phyloP scores from a whole-genome alignment of 73 alveolate genomes.

The Halteria grandinella region DNA sequence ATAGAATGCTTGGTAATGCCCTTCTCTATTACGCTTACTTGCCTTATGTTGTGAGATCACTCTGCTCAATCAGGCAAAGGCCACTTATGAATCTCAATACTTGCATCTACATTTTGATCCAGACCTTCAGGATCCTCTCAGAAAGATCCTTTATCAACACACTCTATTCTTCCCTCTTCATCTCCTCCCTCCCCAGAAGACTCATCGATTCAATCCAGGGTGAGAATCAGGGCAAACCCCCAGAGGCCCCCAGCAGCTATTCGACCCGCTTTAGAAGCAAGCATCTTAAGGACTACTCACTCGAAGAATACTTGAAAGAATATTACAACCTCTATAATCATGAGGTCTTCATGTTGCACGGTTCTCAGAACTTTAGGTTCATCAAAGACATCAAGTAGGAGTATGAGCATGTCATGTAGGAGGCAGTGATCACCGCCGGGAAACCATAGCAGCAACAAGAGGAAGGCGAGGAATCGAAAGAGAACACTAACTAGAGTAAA shows the following conservation, averaged over 20 bases:
- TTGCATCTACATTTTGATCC: constrained; percentile 49
- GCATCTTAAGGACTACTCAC: constrained; percentile 26
- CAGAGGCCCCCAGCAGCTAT: constrained; percentile 18
- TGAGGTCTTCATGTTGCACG: constrained; percentile 37
- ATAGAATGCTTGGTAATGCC: constrained; percentile 40
- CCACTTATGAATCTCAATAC: constrained; percentile 53
- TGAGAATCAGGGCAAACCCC: constrained; percentile 14
- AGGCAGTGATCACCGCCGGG: background rate
- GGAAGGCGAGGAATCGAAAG: background rate
- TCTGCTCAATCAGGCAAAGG: constrained; percentile 35
- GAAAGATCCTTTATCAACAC: background rate
- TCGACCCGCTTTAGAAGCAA: background rate
- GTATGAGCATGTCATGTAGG: background rate
- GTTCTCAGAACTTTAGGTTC: background rate
- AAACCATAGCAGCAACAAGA: background rate
- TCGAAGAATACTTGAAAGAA: constrained; percentile 28
- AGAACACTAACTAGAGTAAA: background rate
- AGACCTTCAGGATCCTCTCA: constrained; percentile 53
- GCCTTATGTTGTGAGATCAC: constrained; percentile 46
- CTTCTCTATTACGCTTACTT: constrained; percentile 56
- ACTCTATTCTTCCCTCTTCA: constrained; percentile 6
- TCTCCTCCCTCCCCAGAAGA: constrained; percentile 1
- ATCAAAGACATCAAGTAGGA: constrained; percentile 22
- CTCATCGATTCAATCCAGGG: background rate
- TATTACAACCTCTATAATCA: constrained; percentile 26